Conservation (phyloP, 1,139 yeast genomes). For the Blastobotrys proliferans region DNA sequence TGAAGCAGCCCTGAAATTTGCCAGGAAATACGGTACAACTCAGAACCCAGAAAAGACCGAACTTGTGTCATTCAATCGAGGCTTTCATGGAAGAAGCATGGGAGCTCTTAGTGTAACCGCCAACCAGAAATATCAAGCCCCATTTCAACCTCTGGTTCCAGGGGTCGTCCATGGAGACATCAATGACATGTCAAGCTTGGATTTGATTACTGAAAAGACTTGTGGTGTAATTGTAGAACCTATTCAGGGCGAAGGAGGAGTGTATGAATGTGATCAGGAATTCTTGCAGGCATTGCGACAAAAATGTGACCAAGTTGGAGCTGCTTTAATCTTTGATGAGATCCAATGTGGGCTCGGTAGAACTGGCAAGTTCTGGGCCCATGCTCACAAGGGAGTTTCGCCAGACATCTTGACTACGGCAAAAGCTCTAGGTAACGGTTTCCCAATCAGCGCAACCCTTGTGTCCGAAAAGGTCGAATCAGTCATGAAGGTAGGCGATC, state of each 20-base stretch:
- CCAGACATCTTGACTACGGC: conserved; percentile 95
- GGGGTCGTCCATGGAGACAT: conserved; percentile 66
- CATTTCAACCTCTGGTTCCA: conserved; percentile 85
- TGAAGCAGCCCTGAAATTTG: conserved; percentile 95
- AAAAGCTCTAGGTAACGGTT: conserved; percentile 96
- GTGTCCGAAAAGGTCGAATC: conserved; percentile 73
- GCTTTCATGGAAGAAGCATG: conserved; percentile 93
- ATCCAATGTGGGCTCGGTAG: conserved; percentile 97
- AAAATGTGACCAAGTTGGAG: conserved; percentile 67
- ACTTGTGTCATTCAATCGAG: conserved; percentile 76
- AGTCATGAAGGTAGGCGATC: conserved; percentile 82
- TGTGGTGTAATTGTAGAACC: conserved; percentile 96
- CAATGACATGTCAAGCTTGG: conserved; percentile 56
- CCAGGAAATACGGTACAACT: conserved; percentile 71
- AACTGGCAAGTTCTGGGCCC: conserved; percentile 93
- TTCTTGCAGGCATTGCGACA: conserved; percentile 64
- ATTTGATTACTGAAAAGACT: conserved; percentile 64
- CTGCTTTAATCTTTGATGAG: conserved; percentile 83
- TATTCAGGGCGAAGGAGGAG: conserved; percentile 97
- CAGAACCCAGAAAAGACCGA: conserved; percentile 52
- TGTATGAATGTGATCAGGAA: conserved; percentile 59
- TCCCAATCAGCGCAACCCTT: conserved; percentile 93
- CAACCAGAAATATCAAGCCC: conserved; percentile 85
- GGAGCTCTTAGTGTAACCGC: conserved; percentile 92
- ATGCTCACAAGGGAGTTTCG: conserved; percentile 50